Percentiles rank a stretch among this genome's conserved stretches.
Evolutionary conservation across 306 rosid species (phyloP).

Genomic region (Pueraria montana): DNA sequence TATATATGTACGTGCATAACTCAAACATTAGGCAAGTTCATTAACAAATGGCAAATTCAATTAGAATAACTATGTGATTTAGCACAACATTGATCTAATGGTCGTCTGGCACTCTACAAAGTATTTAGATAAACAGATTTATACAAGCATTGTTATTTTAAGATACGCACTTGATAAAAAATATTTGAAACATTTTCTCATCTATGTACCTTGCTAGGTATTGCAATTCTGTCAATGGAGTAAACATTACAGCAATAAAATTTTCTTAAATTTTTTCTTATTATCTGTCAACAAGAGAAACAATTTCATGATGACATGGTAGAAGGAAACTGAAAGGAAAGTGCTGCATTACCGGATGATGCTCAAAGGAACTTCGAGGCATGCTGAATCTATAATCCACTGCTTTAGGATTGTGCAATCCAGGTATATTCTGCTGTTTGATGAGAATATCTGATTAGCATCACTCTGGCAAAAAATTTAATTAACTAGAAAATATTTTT

Average conservation of each 20-base stretch:
- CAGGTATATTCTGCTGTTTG: conserved; percentile 62
- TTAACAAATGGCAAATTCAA: neutral
- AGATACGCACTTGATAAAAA: neutral
- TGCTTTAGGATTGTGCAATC: conserved; percentile 50
- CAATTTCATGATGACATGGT: neutral
- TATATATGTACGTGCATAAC: neutral
- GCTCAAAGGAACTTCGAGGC: conserved; percentile 62
- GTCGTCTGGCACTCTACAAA: neutral
- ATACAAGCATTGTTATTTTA: neutral
- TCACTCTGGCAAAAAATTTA: conserved; percentile 8
- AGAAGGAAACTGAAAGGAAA: conserved; percentile 29
- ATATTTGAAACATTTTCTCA: neutral
- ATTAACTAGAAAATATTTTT: conserved; percentile 2
- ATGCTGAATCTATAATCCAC: conserved; percentile 57
- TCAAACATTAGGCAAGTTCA: neutral
- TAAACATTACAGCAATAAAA: too few species aligned
- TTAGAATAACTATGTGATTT: neutral
- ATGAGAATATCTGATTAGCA: conserved; percentile 29
- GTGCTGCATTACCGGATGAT: conserved; percentile 74
- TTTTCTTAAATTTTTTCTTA: neutral
- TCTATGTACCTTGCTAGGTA: neutral
- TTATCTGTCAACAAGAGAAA: neutral
- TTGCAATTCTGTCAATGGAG: neutral
- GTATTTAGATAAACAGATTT: neutral
- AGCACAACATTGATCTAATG: neutral